Evolutionary conservation across 2,329 filamentous ascomycete genomes (phyloP).

Genomic region (Sclerotinia glacialis): DNA sequence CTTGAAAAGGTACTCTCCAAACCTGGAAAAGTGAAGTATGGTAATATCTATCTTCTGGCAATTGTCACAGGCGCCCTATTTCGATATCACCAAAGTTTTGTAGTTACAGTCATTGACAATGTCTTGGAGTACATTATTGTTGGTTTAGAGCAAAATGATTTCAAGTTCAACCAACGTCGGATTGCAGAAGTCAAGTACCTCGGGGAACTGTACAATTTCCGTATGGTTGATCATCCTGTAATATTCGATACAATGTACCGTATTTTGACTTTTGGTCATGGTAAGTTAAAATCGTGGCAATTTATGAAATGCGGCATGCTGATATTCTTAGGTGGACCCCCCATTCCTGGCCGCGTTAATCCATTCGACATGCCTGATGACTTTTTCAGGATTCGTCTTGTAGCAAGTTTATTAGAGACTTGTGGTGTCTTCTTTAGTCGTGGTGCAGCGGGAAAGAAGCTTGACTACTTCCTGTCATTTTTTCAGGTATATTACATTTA

Average conservation of each 20-base stretch:
- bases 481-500: constrained; percentile 61
- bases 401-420: constrained; percentile 86
- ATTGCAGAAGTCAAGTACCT: constrained; percentile 96
- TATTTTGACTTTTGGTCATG: constrained; percentile 88
- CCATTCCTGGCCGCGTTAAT: constrained; percentile 72
- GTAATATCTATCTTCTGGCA: constrained; percentile 89
- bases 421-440: constrained; percentile 96
- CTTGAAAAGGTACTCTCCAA: constrained; percentile 88
- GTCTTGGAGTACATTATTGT: constrained; percentile 83
- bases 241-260: constrained; percentile 96
- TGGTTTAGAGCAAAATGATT: constrained; percentile 92
- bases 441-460: constrained; percentile 89
- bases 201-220: constrained; percentile 95
- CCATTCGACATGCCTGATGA: constrained; percentile 86
- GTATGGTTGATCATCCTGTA: constrained; percentile 91
- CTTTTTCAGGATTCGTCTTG: constrained; percentile 89
- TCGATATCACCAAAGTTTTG: constrained; percentile 87
- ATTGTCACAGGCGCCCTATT: constrained; percentile 86
- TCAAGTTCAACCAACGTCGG: constrained; percentile 92
- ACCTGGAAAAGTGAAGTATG: constrained; percentile 95
- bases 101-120: constrained; percentile 87
- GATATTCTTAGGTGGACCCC: constrained; percentile 63
- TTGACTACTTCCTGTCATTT: constrained; percentile 96
- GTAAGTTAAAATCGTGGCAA: constrained; percentile 26
- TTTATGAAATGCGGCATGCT: constrained; percentile 17